A percentile compares a stretch with the other conserved stretches of the same genome.
These are phyloP conservation scores for Neurospora sp. DNA, from an alignment of 495 filamentous ascomycete species.

Conservation along the genomic window DNA sequence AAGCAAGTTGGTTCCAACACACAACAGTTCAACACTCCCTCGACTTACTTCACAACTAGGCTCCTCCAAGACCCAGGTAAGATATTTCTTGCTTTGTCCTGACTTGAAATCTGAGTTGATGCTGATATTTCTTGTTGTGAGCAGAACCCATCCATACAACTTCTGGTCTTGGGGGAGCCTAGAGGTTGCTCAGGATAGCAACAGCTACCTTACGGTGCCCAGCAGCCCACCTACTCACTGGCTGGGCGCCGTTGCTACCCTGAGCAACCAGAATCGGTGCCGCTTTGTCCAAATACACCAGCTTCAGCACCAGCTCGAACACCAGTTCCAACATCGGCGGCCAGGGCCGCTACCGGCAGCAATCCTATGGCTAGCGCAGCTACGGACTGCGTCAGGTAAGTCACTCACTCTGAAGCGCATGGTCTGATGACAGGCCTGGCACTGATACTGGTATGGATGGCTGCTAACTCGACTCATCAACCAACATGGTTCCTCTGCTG, in stretches of 20 bases:
- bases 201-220: no score
- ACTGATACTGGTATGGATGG: background rate
- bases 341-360: background rate
- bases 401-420: background rate
- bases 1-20: background rate
- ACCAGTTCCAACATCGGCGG: background rate
- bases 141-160: background rate
- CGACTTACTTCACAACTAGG: background rate
- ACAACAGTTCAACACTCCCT: background rate
- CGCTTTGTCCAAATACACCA: background rate
- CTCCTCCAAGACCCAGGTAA: background rate
- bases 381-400: background rate
- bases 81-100: background rate
- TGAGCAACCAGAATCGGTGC: background rate
- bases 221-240: no score
- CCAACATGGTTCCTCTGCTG: slow-evolving; percentile 6
- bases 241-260: background rate
- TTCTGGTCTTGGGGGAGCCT: background rate
- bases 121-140: background rate
- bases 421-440: background rate
- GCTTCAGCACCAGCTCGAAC: background rate
- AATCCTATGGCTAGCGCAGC: background rate
- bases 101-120: background rate
- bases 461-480: background rate
- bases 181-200: background rate